These are phyloP conservation scores for Madurella fahalii DNA, from an alignment of 2,329 filamentous ascomycete genomes.

Conservation along the genomic window DNA sequence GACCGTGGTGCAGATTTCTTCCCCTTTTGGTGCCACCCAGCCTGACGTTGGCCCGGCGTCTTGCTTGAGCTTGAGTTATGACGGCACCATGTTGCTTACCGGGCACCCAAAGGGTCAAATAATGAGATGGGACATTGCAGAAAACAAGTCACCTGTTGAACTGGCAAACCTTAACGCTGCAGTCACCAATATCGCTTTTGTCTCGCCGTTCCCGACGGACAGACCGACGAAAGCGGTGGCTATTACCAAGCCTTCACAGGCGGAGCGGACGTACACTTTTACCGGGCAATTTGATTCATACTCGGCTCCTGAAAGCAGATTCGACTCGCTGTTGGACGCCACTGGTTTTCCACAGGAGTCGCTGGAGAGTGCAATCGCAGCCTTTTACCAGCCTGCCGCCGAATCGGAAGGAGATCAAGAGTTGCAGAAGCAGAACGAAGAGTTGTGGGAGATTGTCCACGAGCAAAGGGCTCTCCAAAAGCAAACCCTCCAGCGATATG, in stretches of 20 bases:
- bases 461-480: slow-evolving; percentile 36
- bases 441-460: slow-evolving; percentile 39
- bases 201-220: slow-evolving; percentile 52
- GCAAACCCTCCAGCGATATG: slow-evolving; percentile 29
- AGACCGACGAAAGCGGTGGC: slow-evolving; percentile 48
- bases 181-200: slow-evolving; percentile 75
- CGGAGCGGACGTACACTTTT: slow-evolving; percentile 60
- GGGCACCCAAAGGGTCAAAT: slow-evolving; percentile 79
- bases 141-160: slow-evolving; percentile 62
- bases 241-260: slow-evolving; percentile 77
- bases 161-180: slow-evolving; percentile 72
- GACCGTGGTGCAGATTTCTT: slow-evolving; percentile 53
- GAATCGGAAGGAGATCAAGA: slow-evolving; percentile 33
- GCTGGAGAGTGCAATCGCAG: slow-evolving; percentile 48
- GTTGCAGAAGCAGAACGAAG: slow-evolving; percentile 34
- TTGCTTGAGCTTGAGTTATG: slow-evolving; percentile 72
- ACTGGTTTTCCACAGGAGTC: slow-evolving; percentile 45
- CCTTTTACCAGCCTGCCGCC: slow-evolving; percentile 37
- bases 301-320: slow-evolving; percentile 37
- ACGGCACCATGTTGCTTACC: slow-evolving; percentile 74
- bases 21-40: slow-evolving; percentile 54
- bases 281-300: slow-evolving; percentile 57
- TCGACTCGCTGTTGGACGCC: slow-evolving; percentile 42
- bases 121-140: slow-evolving; percentile 73
- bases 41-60: slow-evolving; percentile 62